Base-by-base conservation (phyloP, 2,329 filamentous ascomycete species). In the Rhytidhysteron rufulum region DNA sequence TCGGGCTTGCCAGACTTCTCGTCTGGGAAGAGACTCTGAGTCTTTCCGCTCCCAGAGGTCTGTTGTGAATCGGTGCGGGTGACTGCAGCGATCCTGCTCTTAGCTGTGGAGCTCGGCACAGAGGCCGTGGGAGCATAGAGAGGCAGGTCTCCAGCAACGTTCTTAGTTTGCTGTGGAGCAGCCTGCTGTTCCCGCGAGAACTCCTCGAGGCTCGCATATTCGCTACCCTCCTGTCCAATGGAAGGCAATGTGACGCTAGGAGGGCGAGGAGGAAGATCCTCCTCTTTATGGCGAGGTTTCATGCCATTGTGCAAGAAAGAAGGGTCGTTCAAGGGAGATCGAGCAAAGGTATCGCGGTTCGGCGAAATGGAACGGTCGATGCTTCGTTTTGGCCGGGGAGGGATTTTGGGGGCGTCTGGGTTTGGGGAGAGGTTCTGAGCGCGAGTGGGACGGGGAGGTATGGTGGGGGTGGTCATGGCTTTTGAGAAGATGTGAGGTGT, bases 21-120 rank as follows among this genome's bases (percentile, higher is more conserved):
- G 7, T 66, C 62, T 6, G 54, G 49, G 4, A 49, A 58, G 46
- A 51, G 70, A 13, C 24, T 56, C 50, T 82, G 83, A 48, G 88
- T 88, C 58, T 95, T 80, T 47, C 89, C 90, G 45, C 84, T 88
- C n/a, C 86, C 80, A 15, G 87, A 88, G 45, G 88, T 89, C 62
- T 83, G 82, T 34, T 83, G 81, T n/a, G 88, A 95, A 68, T 96
- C 89, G 51, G 90, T 96, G 51, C 88, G 84, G 24, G 91, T 96
- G 45, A 96, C 89, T 11, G 79, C 75, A 60, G 85, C 81, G 37
- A 96, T 88, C 56, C 86, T 81, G 62, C 87, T 81, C 68, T 89
- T 93, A 44, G 90, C 89, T 55, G 84, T 93, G 16, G 81, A 80
- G 33, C 80, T 80, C 8, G 90, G 85, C 48, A 95, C 74, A 11